Evolutionary conservation across 805 yeast species (phyloP).

Genomic region (Ogataea pini): DNA sequence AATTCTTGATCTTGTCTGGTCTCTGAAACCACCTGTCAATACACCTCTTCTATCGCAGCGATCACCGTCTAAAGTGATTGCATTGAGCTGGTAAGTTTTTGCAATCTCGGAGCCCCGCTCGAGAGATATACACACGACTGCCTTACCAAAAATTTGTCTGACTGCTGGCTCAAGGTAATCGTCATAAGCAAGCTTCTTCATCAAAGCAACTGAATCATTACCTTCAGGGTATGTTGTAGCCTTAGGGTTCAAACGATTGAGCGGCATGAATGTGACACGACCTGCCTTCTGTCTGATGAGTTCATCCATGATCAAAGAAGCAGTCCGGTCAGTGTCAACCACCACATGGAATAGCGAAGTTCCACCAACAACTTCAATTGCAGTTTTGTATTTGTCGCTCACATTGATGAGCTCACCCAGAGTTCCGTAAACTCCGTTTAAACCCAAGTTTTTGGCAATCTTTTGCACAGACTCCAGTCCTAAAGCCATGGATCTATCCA

Average conservation of each 20-base stretch:
- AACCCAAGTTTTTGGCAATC: conserved; percentile 59
- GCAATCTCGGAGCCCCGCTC: conserved; percentile 70
- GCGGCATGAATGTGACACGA: conserved; percentile 87
- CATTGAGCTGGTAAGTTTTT: conserved; percentile 57
- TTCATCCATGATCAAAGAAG: conserved; percentile 75
- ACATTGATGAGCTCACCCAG: conserved; percentile 81
- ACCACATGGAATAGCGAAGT: conserved; percentile 82
- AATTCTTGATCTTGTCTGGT: conserved; percentile 63
- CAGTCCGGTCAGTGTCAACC: conserved; percentile 85
- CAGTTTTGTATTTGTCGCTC: conserved; percentile 77
- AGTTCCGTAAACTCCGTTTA: conserved; percentile 76
- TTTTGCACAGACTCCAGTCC: conserved; percentile 71
- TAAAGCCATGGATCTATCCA: conserved; percentile 67
- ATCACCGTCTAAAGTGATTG: conserved; percentile 93
- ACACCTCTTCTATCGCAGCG: conserved; percentile 82
- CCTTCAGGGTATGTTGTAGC: conserved; percentile 58
- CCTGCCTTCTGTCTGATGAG: conserved; percentile 71
- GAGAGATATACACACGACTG: conserved; percentile 73
- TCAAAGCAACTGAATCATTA: conserved; percentile 72
- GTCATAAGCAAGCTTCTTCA: conserved; percentile 69
- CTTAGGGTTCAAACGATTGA: conserved; percentile 60
- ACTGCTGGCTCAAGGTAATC: conserved; percentile 63
- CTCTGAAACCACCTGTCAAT: conserved; percentile 85
- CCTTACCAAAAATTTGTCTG: conserved; percentile 75
- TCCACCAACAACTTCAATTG: conserved; percentile 90